phyloP scores from a whole-genome alignment of 169 alveolate genomes.

The Plasmodium blacklocki region DNA sequence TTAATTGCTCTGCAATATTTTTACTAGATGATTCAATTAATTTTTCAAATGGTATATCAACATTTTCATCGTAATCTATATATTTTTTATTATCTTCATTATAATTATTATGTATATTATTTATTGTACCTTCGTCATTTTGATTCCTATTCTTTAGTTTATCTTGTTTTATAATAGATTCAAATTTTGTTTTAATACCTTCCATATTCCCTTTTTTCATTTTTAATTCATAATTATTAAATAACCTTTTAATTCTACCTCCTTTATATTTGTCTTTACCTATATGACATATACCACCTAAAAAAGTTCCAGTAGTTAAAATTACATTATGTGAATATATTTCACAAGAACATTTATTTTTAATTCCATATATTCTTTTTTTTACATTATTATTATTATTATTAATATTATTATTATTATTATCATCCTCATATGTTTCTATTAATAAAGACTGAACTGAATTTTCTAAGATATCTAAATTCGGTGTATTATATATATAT shows the following conservation, averaged over 20 bases:
- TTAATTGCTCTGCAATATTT: slow-evolving; percentile 42
- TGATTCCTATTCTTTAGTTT: too few species aligned
- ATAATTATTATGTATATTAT: background rate
- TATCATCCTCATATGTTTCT: background rate
- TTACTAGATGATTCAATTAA: slow-evolving; percentile 42
- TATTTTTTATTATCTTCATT: background rate
- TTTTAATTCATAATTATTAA: background rate
- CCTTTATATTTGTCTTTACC: slow-evolving; percentile 83
- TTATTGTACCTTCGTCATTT: background rate
- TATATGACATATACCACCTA: slow-evolving; percentile 90
- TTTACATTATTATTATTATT: background rate
- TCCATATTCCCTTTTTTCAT: background rate
- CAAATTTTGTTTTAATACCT: background rate
- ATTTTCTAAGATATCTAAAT: slow-evolving; percentile 71
- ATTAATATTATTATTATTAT: background rate
- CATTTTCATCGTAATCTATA: background rate
- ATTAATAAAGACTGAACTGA: slow-evolving; percentile 80
- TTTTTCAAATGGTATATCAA: slow-evolving; percentile 12
- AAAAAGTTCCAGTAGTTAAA: slow-evolving; percentile 94
- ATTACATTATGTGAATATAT: slow-evolving; percentile 81
- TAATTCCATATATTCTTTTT: slow-evolving; percentile 78
- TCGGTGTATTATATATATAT: slow-evolving; percentile 12
- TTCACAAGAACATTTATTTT: slow-evolving; percentile 77
- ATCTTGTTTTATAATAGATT: too few species aligned
- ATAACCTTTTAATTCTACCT: slow-evolving; percentile 46